Evolutionary conservation across 148 eudicot species (phyloP).

Genomic region (Amaranthus palmeri): DNA sequence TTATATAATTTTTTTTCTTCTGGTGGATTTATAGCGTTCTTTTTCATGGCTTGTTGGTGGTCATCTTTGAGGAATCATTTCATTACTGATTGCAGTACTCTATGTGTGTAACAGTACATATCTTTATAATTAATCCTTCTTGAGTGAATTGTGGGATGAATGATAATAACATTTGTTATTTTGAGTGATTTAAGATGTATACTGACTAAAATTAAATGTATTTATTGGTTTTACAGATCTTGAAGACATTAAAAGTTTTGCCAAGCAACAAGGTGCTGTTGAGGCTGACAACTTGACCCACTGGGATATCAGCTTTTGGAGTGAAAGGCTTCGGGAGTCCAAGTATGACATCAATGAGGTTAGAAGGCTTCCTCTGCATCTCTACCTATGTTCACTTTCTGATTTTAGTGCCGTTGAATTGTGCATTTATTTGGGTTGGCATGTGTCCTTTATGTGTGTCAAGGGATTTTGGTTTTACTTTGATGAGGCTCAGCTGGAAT

Average conservation of each 20-base stretch:
- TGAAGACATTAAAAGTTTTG: conserved; percentile 75
- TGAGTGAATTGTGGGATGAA: too few relatives aligned
- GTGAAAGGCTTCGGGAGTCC: conserved; percentile 97
- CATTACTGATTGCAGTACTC: too few relatives aligned
- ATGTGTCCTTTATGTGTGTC: neutral
- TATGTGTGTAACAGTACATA: too few relatives aligned
- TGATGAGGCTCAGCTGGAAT: neutral
- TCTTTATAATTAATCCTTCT: too few relatives aligned
- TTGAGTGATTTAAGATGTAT: too few relatives aligned
- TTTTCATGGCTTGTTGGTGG: too few relatives aligned
- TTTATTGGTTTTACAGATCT: conserved; percentile 43
- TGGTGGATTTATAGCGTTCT: too few relatives aligned
- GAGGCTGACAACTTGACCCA: conserved; percentile 78
- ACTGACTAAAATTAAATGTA: neutral
- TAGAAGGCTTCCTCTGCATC: conserved; percentile 16
- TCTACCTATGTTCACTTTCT: neutral
- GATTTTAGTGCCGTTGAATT: neutral
- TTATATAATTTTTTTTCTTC: too few relatives aligned
- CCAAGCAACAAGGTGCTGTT: conserved; percentile 69
- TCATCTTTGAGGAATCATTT: too few relatives aligned
- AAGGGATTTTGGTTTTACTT: too few relatives aligned
- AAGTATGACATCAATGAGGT: conserved; percentile 97
- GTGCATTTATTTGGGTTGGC: neutral
- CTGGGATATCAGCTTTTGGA: conserved; percentile 91
- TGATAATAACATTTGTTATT: too few relatives aligned